A percentile compares a stretch with the other conserved stretches of the same genome.
Conservation (phyloP, 2,329 filamentous ascomycete genomes). For the Cordyceps javanica region DNA sequence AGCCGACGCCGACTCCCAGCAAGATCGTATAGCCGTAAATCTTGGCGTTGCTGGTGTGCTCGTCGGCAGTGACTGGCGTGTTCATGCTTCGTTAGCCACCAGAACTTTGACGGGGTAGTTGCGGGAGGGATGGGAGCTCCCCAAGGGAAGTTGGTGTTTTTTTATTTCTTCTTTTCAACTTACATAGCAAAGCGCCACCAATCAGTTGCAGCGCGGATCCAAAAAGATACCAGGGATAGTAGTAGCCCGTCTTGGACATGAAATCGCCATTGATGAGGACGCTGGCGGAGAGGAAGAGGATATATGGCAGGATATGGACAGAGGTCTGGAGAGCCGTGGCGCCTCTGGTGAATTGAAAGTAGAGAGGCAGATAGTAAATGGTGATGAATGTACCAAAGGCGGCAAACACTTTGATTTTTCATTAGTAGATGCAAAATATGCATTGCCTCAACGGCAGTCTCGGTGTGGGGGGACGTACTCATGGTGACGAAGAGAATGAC, state of each 20-base stretch:
- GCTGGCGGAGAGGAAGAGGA: conserved; percentile 29
- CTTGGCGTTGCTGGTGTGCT: conserved; percentile 15
- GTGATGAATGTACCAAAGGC: conserved; percentile 22
- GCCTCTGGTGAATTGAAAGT: conserved; percentile 40
- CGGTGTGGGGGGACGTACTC: too few relatives aligned
- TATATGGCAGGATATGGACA: conserved; percentile 35
- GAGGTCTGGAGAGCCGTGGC: conserved; percentile 34
- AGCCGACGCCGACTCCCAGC: conserved; percentile 34
- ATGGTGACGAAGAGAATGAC: conserved; percentile 37
- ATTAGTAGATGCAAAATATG: not conserved
- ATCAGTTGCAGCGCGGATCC: conserved; percentile 27
- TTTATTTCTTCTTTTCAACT: too few relatives aligned
- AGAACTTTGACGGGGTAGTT: not conserved
- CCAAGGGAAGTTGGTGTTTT: too few relatives aligned
- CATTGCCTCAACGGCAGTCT: not conserved
- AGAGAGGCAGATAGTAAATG: conserved; percentile 45
- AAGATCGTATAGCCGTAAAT: conserved; percentile 33
- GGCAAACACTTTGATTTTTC: not conserved
- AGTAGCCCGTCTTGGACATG: conserved; percentile 30
- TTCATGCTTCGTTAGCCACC: not conserved
- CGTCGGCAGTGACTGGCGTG: conserved; percentile 17
- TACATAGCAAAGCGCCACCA: conserved; percentile 29
- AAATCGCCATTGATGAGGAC: conserved; percentile 30
- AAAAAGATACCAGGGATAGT: conserved; percentile 32
- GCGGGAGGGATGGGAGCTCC: too few relatives aligned